Evolutionary conservation across 2,329 filamentous ascomycete species (phyloP), one percentile per base, ranked within the genome.

Genomic region (Hymenoscyphus infarciens): DNA sequence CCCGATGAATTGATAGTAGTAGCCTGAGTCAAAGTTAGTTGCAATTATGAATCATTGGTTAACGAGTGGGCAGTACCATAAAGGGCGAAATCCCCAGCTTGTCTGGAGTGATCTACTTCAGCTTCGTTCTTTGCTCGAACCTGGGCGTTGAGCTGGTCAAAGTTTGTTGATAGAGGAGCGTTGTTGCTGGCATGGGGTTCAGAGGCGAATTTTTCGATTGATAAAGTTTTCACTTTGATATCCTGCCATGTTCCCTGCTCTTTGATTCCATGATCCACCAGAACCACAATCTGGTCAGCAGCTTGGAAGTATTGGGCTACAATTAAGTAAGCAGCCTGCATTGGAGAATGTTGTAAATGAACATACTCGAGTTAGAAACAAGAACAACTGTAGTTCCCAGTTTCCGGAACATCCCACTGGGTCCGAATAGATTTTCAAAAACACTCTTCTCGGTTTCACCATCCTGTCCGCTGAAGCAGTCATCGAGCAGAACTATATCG

Each of bases 381-480:
- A 83, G 70, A 0, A 84, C 63, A 0, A 79, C 77, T 0, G 79
- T 81, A 7, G 73, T 82, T 3, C 70, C 62, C 2, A 31, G 5
- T 31, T 31, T 31, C 29, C 29, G 29, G 7, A 31, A 31, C 7
- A 31, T 6, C 7, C 29, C 29, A 6, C 7, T 5, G 29, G 66
- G 45, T 0, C 77, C 76, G 3, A 83, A 68, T 0, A 83, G 70
- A 3, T 74, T 73, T 10, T 75, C 68, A 42, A 82, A 79, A 3
- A 83, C 73, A 1, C 72, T 65, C 6, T 75, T 68, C 11, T 78
- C 74, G 0, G 82, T 84, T 3, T 75, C 70, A 1, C 74, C 73
- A 62, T 82, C 81, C 1, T 82, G 72, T 0, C 75, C 77, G 56
- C 79, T 79, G 39, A 82, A 76, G 0, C 76, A 70, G 59, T 83